These are phyloP conservation scores for Desmodesmus armatus DNA, from an alignment of 139 green algal species.

Conservation along the genomic window DNA sequence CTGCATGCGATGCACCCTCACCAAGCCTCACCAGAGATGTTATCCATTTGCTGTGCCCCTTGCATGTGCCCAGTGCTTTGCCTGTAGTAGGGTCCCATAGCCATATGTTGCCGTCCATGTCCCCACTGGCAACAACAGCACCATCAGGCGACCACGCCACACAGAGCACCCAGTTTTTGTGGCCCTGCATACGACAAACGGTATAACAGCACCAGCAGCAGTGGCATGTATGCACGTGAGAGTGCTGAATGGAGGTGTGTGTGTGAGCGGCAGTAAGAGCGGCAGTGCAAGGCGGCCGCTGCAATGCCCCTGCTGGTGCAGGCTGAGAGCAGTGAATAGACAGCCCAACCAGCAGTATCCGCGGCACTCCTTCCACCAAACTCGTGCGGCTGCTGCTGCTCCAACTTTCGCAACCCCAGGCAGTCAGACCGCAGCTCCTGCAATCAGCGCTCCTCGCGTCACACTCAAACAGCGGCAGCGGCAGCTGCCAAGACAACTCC, in stretches of 20 bases:
- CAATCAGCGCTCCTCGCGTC: constrained; percentile 60
- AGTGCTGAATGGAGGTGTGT: background rate
- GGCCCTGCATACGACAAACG: constrained; percentile 63
- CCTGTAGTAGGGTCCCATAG: constrained; percentile 88
- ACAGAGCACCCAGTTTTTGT: constrained; percentile 94
- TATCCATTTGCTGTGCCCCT: constrained; percentile 96
- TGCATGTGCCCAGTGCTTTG: constrained; percentile 73
- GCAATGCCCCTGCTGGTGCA: background rate
- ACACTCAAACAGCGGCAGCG: constrained; percentile 81
- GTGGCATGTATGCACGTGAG: background rate
- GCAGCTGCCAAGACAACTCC: no score
- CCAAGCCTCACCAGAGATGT: constrained; percentile 78
- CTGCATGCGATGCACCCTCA: background rate
- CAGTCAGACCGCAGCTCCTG: no score
- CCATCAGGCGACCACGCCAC: constrained; percentile 95
- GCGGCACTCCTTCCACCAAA: no score
- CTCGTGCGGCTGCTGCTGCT: no score
- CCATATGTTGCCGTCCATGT: constrained; percentile 88
- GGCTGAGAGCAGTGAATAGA: no score
- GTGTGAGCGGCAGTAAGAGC: background rate
- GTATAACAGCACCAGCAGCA: background rate
- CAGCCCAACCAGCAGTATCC: no score
- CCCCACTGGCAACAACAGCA: constrained; percentile 79
- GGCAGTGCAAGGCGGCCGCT: background rate
- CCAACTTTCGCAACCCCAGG: no score